Base-by-base conservation (phyloP, 2,329 filamentous ascomycete species). In the Trichoderma oligosporum region DNA sequence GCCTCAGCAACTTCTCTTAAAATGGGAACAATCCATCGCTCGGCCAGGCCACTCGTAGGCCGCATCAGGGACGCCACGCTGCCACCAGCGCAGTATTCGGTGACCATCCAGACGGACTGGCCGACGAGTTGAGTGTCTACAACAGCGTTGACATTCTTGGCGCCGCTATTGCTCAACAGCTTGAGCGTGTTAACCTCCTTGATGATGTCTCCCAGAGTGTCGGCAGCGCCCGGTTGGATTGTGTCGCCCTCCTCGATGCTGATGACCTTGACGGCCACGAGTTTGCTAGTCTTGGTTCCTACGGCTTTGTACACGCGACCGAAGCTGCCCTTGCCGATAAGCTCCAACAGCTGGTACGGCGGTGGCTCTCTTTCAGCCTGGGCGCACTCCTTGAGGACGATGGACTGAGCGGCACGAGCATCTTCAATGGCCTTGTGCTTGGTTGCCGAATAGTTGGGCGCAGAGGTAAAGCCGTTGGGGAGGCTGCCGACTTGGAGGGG, bases 51-150 rank as follows among this genome's bases (percentile, higher is more conserved):
- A 2, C 81, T 80, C 1, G 82, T 86, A 20, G 85, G 83, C 68
- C 81, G 82, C 83, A 86, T 85, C 60, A 82, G 80, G 61, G 80
- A 91, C 62, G 81, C 86, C 70, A 94, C 85, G 69, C 89, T 93
- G 53, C 89, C 89, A 61, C 89, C 89, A 6, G 87, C 88, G 65
- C 89, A 92, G 70, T 91, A 91, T 72, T 93, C 88, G 60, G 87
- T 91, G 55, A 93, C 83, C 75, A 94, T 89, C 89, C 89, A 94
- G 73, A 94, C 85, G 57, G 88, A 83, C 62, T 87, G 85, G 42
- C 88, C 87, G 29, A 92, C 83, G 8, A 87, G 84, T 16, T 91
- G 79, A 4, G 88, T 88, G 62, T 91, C 89, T 64, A 91, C 84
- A 45, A 92, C 86, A 63, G 85, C 81, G 68, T 92, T 93, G 72